A percentile compares a stretch with the other conserved stretches of the same genome.
Evolutionary conservation across 768 basidiomycete species (phyloP).

Genomic region (Russula compacta): DNA sequence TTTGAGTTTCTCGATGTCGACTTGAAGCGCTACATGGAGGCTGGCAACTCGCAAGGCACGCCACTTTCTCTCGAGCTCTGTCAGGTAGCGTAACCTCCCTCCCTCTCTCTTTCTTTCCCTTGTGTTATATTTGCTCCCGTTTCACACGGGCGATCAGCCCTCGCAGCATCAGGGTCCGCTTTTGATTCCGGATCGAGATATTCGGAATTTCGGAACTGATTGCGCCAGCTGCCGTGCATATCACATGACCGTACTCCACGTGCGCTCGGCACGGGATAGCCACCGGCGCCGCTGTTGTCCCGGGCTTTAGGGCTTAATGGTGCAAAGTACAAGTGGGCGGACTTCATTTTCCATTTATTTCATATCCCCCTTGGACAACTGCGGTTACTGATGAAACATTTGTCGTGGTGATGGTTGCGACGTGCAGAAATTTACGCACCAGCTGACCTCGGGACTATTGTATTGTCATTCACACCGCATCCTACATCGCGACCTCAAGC

Average conservation of each 20-base stretch:
- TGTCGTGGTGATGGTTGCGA: conserved; percentile 1
- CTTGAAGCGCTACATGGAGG: conserved; percentile 94
- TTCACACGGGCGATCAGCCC: conserved; percentile 24
- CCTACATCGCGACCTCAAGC: conserved; percentile 49
- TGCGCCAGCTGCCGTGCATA: neutral
- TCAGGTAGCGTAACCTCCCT: conserved; percentile 52
- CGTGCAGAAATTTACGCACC: conserved; percentile 88
- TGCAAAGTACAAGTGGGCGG: neutral
- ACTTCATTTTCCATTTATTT: neutral
- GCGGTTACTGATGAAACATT: neutral
- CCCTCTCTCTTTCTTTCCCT: neutral
- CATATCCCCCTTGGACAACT: neutral
- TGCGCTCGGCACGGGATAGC: too few species aligned
- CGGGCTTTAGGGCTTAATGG: neutral
- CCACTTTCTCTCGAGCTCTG: conserved; percentile 67
- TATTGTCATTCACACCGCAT: conserved; percentile 49
- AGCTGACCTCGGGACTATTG: conserved; percentile 82
- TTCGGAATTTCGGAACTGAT: neutral
- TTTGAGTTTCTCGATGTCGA: conserved; percentile 98
- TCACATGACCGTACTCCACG: conserved; percentile 13
- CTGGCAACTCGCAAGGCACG: conserved; percentile 57
- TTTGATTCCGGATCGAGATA: conserved; percentile 23
- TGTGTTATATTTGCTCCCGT: conserved; percentile 20
- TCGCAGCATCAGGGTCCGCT: conserved; percentile 2
- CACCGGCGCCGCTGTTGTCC: neutral